Evolutionary conservation across 306 rosid genomes (phyloP).

Genomic region (Fragaria iinumae): DNA sequence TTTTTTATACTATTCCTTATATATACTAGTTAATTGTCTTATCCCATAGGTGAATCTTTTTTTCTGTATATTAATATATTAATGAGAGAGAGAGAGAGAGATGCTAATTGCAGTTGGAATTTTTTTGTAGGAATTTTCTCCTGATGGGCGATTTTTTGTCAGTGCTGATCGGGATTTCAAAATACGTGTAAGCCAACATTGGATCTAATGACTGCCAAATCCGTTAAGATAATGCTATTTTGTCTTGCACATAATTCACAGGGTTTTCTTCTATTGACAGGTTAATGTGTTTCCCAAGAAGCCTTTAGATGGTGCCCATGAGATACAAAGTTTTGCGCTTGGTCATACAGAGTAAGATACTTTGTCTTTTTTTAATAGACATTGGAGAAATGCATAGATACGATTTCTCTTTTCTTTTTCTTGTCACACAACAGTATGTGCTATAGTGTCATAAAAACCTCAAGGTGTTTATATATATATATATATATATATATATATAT

Average conservation of each 20-base stretch:
- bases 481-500: too few species aligned
- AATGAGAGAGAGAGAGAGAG: conserved; percentile 13
- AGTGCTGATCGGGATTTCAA: conserved; percentile 95
- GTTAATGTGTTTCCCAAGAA: conserved; percentile 69
- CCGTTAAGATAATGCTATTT: conserved; percentile 10
- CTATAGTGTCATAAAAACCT: neutral
- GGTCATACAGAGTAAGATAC: conserved; percentile 85
- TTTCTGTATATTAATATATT: neutral
- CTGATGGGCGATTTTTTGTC: conserved; percentile 60
- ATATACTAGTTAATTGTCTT: neutral
- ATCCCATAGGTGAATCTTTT: neutral
- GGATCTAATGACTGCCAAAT: neutral
- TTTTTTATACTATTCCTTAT: neutral
- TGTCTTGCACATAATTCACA: neutral
- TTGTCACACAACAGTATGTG: neutral
- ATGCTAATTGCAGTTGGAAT: neutral
- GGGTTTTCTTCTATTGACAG: conserved; percentile 36
- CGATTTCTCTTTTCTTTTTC: neutral
- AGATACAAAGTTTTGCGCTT: conserved; percentile 87
- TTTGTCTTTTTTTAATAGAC: neutral
- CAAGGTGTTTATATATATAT: neutral
- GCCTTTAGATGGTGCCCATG: conserved; percentile 73
- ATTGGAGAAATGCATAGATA: neutral
- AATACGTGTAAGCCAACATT: conserved; percentile 63
- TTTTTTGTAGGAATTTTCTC: conserved; percentile 73